Evolutionary conservation across 495 filamentous ascomycete species (phyloP).

Genomic region (Talaromyces proteolyticus): DNA sequence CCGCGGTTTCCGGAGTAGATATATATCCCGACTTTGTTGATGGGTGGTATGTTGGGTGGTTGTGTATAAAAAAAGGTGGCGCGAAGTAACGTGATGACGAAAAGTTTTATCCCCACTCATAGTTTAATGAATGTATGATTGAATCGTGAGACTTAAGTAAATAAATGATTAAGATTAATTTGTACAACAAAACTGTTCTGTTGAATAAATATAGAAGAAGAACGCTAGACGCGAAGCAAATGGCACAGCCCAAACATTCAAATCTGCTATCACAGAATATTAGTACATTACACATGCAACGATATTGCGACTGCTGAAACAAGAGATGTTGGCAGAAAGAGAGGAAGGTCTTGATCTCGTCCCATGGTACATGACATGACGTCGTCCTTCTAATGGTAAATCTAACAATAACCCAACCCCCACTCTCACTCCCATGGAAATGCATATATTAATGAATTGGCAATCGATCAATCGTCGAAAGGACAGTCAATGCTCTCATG

Average conservation of each 20-base stretch:
- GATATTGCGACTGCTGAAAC: neutral
- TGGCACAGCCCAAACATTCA: no score
- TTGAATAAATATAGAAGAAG: neutral
- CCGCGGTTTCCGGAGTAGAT: conserved; percentile 26
- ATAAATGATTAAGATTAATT: neutral
- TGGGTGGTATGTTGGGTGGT: neutral
- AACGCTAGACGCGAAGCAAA: no score
- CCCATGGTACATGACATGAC: conserved; percentile 7
- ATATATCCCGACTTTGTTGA: no score
- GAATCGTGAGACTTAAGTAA: neutral
- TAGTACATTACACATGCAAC: neutral
- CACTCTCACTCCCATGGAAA: no score
- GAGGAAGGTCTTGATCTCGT: conserved; percentile 3
- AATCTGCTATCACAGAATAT: conserved; percentile 5
- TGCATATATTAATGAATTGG: no score
- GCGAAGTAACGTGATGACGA: no score
- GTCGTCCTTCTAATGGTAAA: conserved; percentile 6
- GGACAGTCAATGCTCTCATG: conserved; percentile 96
- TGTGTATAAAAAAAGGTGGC: neutral
- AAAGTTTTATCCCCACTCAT: no score
- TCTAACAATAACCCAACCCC: conserved; percentile 7
- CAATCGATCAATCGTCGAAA: conserved; percentile 83
- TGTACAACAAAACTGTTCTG: neutral
- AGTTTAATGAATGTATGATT: neutral
- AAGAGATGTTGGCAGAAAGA: neutral